Percentiles rank a stretch among this genome's conserved stretches.
phyloP scores from a whole-genome alignment of 1,284 basidiomycete genomes.

The Trametes hirsuta region DNA sequence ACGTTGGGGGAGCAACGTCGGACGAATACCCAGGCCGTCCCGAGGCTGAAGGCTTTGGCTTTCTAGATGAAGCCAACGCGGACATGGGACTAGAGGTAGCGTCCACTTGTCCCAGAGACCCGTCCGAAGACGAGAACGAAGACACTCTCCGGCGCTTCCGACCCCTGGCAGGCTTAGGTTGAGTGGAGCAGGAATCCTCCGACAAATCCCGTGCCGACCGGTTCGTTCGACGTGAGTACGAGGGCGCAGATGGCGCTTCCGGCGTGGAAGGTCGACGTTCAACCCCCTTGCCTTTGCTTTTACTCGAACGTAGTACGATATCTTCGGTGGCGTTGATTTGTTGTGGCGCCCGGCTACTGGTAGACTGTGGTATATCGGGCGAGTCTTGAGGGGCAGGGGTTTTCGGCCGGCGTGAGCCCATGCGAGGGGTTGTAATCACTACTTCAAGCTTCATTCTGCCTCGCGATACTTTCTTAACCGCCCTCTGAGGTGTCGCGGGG shows the following conservation, averaged over 20 bases:
- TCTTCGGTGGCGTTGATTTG: neutral
- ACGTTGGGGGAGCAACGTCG: constrained; percentile 10
- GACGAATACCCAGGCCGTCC: constrained; percentile 15
- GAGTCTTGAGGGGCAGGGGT: neutral
- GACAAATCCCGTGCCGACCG: constrained; percentile 1
- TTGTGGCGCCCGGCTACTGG: neutral
- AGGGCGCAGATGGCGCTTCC: neutral
- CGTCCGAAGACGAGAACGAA: constrained; percentile 23
- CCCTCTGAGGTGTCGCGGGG: neutral
- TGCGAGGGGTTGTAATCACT: constrained; percentile 33
- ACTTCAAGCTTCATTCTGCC: constrained; percentile 38
- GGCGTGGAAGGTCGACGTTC: neutral
- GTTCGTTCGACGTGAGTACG: neutral
- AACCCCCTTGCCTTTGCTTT: constrained; percentile 23
- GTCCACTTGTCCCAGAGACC: constrained; percentile 2
- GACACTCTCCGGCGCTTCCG: constrained; percentile 32
- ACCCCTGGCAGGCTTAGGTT: constrained; percentile 5
- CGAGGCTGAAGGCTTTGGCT: neutral
- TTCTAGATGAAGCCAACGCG: neutral
- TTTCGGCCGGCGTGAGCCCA: neutral
- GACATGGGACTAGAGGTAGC: neutral
- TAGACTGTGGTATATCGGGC: neutral
- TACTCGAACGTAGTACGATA: constrained; percentile 1
- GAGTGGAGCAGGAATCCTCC: constrained; percentile 17
- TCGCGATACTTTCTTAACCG: constrained; percentile 17